These are phyloP conservation scores for Pistacia integerrima DNA, from an alignment of 345 rosid genomes.

Conservation along the genomic window DNA sequence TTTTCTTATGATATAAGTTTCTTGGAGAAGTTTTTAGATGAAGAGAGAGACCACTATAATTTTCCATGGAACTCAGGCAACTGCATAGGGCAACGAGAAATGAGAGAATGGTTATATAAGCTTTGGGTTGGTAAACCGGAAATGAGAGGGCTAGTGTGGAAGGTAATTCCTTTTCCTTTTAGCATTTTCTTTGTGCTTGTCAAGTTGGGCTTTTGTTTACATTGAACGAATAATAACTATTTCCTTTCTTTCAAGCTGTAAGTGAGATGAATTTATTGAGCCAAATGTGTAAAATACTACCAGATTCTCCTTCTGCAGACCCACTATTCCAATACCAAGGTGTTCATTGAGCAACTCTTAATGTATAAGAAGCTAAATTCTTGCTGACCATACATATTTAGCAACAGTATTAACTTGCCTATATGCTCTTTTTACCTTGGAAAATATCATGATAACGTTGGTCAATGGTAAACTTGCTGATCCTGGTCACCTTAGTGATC, in stretches of 20 bases:
- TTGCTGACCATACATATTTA: neutral
- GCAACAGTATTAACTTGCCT: neutral
- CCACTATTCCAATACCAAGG: neutral
- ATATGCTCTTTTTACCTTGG: neutral
- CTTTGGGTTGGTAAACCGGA: conserved; percentile 84
- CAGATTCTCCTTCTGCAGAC: neutral
- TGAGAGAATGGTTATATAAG: conserved; percentile 87
- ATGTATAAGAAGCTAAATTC: neutral
- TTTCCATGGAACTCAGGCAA: conserved; percentile 86
- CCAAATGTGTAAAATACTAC: neutral
- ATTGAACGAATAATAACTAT: conserved; percentile 6
- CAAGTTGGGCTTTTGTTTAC: neutral
- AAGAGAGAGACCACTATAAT: conserved; percentile 85
- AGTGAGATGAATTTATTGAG: neutral
- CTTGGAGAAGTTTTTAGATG: conserved; percentile 67
- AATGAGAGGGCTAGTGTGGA: conserved; percentile 83
- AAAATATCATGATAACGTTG: neutral
- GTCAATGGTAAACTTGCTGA: neutral
- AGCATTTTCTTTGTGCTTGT: conserved; percentile 13
- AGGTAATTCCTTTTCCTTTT: conserved; percentile 47
- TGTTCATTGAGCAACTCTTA: neutral
- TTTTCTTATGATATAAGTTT: conserved; percentile 72
- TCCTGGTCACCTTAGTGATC: neutral
- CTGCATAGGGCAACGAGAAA: conserved; percentile 91
- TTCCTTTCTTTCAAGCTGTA: neutral